Evolutionary conservation across 1,139 yeast genomes (phyloP), one percentile per base, ranked within the genome.

Genomic region (Tardiomyces blankii): DNA sequence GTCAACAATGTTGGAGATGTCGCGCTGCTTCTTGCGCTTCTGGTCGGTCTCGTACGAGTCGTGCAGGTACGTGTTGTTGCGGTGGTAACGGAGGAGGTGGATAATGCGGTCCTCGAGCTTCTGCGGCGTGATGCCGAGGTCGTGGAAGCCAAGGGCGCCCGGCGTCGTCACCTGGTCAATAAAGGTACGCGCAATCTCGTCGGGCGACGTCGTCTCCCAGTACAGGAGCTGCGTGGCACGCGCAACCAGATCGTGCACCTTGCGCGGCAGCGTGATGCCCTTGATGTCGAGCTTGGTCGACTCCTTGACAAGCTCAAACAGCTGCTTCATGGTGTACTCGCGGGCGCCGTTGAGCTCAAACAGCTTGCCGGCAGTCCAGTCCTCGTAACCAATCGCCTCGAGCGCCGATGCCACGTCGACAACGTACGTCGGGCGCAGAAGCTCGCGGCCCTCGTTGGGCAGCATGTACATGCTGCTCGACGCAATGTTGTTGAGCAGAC

Each of bases 311-410:
- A 82, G 70, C 58, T 78, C 80, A 65, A 88, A 74, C 50, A 86
- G 74, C 63, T 84, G 85, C 49, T 68, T 66, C 59, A 75, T 73
- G n/a, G 80, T 63, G 63, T 78, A 74, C 57, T 73, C 72, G 62
- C 83, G 83, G 19, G 80, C 75, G n/a, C 95, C 95, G 59, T 69
- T 73, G 53, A 86, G 74, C 66, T 86, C 95, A 63, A 65, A 86
- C 44, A 83, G 75, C 66, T 83, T 75, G 51, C 94, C 95, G 25
- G 72, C 73, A 25, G 95, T 84, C 44, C 85, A 69, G 64, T 86
- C 95, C 64, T 86, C 91, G 63, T 70, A 86, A 14, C 87, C 91
- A 56, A 86, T 83, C 57, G 70, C 74, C 66, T 84, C 94, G 56
- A 86, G 70, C 8, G 85, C 95, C 53, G 75, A 70, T 18, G 94